phyloP scores from a whole-genome alignment of 768 basidiomycete species.

The Suillus clintonianus region DNA sequence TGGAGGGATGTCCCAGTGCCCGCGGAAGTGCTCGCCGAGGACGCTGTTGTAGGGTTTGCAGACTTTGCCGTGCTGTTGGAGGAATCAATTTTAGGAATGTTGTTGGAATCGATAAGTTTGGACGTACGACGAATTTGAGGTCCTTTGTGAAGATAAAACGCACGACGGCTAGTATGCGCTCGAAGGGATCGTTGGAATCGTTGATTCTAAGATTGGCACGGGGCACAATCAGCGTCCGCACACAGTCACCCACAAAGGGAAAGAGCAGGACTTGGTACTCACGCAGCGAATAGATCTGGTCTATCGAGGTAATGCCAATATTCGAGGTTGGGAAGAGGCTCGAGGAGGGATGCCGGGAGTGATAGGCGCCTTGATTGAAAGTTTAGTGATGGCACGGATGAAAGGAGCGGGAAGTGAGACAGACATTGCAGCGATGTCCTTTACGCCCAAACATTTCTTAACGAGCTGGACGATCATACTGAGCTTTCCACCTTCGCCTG shows the following conservation, averaged over 20 bases:
- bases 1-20: conserved; percentile 83
- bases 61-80: conserved; percentile 76
- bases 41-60: conserved; percentile 93
- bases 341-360: conserved; percentile 87
- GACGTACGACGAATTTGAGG: conserved; percentile 84
- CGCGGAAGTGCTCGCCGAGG: conserved; percentile 85
- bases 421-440: conserved; percentile 93
- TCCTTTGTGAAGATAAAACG: conserved; percentile 92
- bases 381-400: conserved; percentile 16
- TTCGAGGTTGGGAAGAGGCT: conserved; percentile 94
- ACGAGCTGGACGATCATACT: conserved; percentile 93
- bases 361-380: conserved; percentile 72
- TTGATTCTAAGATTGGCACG: conserved; percentile 64
- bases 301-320: conserved; percentile 95
- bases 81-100: conserved; percentile 1
- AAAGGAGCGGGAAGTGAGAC: conserved; percentile 28
- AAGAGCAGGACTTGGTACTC: conserved; percentile 33
- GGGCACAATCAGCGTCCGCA: not conserved
- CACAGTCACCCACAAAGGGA: not conserved
- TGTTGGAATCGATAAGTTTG: not conserved
- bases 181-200: conserved; percentile 88
- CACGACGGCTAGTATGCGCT: conserved; percentile 90
- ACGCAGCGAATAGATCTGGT: conserved; percentile 92
- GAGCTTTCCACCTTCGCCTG: conserved; percentile 87
- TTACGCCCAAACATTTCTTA: conserved; percentile 90